phyloP scores from a whole-genome alignment of 2,329 filamentous ascomycete genomes.

The Sporothrix curviconia region DNA sequence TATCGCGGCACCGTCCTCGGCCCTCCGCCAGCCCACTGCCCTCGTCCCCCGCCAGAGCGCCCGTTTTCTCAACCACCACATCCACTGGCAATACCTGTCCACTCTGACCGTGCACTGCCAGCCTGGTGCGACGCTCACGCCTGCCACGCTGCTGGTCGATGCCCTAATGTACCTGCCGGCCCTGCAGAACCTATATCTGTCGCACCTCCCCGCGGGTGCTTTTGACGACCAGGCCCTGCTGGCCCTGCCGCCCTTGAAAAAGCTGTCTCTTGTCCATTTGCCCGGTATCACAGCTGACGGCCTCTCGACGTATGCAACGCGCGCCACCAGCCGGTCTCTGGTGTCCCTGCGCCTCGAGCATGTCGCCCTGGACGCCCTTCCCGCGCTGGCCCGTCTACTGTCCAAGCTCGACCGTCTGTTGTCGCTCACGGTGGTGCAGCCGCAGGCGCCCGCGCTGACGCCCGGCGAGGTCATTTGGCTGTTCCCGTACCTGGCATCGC shows the following conservation, averaged over 20 bases:
- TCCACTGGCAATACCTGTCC: constrained; percentile 48
- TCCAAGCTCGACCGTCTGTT: constrained; percentile 45
- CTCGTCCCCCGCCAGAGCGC: constrained; percentile 33
- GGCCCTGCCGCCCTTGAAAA: constrained; percentile 47
- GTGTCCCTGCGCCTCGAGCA: constrained; percentile 49
- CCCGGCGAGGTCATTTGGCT: constrained; percentile 52
- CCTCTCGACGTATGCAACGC: constrained; percentile 50
- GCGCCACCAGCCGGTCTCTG: constrained; percentile 39
- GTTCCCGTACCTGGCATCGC: constrained; percentile 57
- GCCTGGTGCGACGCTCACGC: constrained; percentile 47
- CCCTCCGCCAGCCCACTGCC: constrained; percentile 17
- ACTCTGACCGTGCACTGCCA: constrained; percentile 54
- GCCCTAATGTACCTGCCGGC: constrained; percentile 46
- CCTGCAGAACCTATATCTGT: constrained; percentile 54
- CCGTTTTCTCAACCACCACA: constrained; percentile 37
- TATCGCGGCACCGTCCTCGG: background rate
- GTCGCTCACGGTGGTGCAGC: constrained; percentile 49
- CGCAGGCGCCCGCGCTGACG: constrained; percentile 48
- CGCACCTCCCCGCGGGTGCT: constrained; percentile 46
- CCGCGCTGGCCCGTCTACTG: constrained; percentile 52
- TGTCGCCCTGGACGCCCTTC: constrained; percentile 48
- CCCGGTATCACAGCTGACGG: constrained; percentile 50
- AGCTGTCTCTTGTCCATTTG: constrained; percentile 49
- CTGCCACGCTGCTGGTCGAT: constrained; percentile 45
- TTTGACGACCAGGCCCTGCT: constrained; percentile 53